Evolutionary conservation across 495 filamentous ascomycete species (phyloP).

Genomic region (Aspergillus asperescens): DNA sequence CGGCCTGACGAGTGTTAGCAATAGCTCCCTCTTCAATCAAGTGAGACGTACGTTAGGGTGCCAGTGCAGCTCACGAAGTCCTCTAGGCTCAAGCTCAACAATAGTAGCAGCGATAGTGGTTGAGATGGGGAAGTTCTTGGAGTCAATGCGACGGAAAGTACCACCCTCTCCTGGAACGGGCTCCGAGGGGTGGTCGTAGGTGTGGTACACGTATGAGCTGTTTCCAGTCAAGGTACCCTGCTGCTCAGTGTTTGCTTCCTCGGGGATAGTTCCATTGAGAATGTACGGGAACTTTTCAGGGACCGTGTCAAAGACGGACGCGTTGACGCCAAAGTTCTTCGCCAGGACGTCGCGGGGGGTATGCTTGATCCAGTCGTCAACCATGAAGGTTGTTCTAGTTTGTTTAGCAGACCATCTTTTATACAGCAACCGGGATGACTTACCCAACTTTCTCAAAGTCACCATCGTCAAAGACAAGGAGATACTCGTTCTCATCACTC

Average conservation of each 20-base stretch:
- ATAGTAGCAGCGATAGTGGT: conserved; percentile 58
- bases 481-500: conserved; percentile 59
- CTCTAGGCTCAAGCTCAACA: conserved; percentile 55
- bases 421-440: background rate
- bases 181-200: conserved; percentile 45
- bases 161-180: conserved; percentile 56
- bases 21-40: background rate
- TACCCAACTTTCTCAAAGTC: conserved; percentile 41
- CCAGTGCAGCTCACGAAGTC: conserved; percentile 61
- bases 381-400: conserved; percentile 53
- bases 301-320: conserved; percentile 38
- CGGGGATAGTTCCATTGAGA: conserved; percentile 48
- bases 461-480: conserved; percentile 62
- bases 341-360: conserved; percentile 48
- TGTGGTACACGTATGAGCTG: conserved; percentile 53
- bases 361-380: conserved; percentile 60
- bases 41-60: conserved; percentile 52
- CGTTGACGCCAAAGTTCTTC: no score
- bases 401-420: background rate
- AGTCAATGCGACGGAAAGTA: conserved; percentile 55
- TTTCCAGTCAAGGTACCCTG: conserved; percentile 47
- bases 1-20: conserved; percentile 32
- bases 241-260: conserved; percentile 42
- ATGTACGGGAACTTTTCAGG: conserved; percentile 58
- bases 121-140: conserved; percentile 54